Evolutionary conservation across 441 rosid species (phyloP).

Genomic region (Brassica hybrid): DNA sequence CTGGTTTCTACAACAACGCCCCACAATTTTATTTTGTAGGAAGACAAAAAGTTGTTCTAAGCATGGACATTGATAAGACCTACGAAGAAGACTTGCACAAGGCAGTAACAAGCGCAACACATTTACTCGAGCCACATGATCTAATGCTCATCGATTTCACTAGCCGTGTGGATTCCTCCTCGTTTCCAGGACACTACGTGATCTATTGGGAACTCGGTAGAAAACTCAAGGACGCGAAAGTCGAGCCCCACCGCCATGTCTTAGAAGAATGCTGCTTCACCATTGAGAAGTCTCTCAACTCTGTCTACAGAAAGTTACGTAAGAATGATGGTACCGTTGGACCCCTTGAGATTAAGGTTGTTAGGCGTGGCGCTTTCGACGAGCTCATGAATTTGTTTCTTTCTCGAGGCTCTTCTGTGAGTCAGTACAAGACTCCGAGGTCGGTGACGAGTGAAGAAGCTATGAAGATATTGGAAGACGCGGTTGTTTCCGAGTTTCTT

Average conservation of each 20-base stretch:
- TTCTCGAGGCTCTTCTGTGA: conserved; percentile 72
- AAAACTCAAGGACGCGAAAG: conserved; percentile 35
- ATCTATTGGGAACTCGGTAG: conserved; percentile 75
- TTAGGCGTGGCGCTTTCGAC: conserved; percentile 62
- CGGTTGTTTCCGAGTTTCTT: conserved; percentile 55
- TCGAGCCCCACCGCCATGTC: conserved; percentile 35
- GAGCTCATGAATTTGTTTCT: conserved; percentile 65
- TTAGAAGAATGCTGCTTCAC: conserved; percentile 66
- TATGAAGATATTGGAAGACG: conserved; percentile 52
- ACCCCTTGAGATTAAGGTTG: conserved; percentile 72
- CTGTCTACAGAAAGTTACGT: conserved; percentile 59
- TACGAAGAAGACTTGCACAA: conserved; percentile 69
- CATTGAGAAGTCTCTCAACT: conserved; percentile 62
- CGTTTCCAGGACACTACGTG: conserved; percentile 75
- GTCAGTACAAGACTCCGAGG: conserved; percentile 81
- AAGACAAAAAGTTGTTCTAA: conserved; percentile 69
- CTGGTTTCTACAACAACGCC: conserved; percentile 74
- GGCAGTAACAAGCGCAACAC: conserved; percentile 63
- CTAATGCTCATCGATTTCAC: conserved; percentile 65
- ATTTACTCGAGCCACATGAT: conserved; percentile 54
- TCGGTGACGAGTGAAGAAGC: conserved; percentile 60
- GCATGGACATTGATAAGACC: conserved; percentile 77
- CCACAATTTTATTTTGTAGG: conserved; percentile 74
- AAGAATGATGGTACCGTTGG: conserved; percentile 63
- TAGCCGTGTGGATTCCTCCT: conserved; percentile 60